Base-by-base conservation (phyloP, 306 rosid species). In the Cucurbita ficifolia region DNA sequence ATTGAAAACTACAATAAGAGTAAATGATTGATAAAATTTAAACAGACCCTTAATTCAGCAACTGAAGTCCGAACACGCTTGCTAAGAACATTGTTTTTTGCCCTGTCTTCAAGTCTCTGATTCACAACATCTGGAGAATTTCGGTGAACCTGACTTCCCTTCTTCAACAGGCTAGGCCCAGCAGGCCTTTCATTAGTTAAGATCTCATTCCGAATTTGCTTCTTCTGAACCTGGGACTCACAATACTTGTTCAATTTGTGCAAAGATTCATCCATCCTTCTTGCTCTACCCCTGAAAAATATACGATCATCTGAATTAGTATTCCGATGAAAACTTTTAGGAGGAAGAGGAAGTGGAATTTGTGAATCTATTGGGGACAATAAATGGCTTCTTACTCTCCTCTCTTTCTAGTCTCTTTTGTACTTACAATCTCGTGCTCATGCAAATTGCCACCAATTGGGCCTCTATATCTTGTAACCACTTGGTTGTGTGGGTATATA, bases 31-130 rank as follows among this genome's bases (percentile, higher is more conserved):
- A 72, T n/a, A 57, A 58, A 77, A 73, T 17, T 54, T 68, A 68
- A 42, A 87, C 91, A 75, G 58, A 92, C 96, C 92, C 84, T 81
- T 59, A 78, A 79, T 81, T 87, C 93, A 24, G 90, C 75, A 77
- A 83, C 81, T 19, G 96, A 85, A 40, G 93, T 84, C 57, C 89
- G 90, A 68, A 81, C 84, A 45, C 90, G 86, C 89, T 84, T 88
- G 77, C 82, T 90, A 68, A 82, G 87, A 81, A 84, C 69, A 17
- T 50, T 78, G 69, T 85, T 87, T 79, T 84, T 92, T 68, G 87
- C 77, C 59, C 78, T 87, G 70, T 84, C 93, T 75, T 83, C 93
- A 67, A 58, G 75, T 70, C 85, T 87, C 79, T 84, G 91, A 82
- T 79, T 84, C 79, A 55, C 81, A 64, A 75, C 75, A 75, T 89